Percentiles rank a stretch among this genome's conserved stretches.
Conservation (phyloP, 176 grass and related monocot genomes). For the Carex pumila region DNA sequence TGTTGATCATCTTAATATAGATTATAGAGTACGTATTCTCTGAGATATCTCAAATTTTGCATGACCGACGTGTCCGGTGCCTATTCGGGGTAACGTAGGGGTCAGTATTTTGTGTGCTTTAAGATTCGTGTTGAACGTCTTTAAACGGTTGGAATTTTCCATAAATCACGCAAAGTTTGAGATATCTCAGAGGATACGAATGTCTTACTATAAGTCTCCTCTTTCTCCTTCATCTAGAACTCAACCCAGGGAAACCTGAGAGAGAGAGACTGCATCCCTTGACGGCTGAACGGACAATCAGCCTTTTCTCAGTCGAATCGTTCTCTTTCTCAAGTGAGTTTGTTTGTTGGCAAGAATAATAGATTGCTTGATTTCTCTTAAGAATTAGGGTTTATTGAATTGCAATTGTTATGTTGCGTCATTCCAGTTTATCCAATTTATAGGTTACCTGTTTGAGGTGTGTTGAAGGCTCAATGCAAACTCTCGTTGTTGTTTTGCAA, state of each 20-base stretch:
- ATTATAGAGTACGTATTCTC: neutral
- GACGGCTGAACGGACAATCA: too few species aligned
- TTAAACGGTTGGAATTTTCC: too few species aligned
- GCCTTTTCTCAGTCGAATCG: too few species aligned
- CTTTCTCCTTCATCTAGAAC: neutral
- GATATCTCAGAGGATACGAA: too few species aligned
- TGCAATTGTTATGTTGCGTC: neutral
- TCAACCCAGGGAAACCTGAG: neutral
- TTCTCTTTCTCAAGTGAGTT: slow-evolving; percentile 21
- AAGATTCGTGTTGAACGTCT: too few species aligned
- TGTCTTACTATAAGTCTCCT: too few species aligned
- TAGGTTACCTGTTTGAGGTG: neutral
- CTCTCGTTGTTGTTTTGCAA: neutral
- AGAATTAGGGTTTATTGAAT: neutral
- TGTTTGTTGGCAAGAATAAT: neutral
- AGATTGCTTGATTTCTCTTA: neutral
- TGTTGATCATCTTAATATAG: neutral
- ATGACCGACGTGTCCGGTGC: too few species aligned
- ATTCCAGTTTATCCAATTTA: neutral
- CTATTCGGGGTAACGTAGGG: too few species aligned
- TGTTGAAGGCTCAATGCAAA: neutral
- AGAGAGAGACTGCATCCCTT: neutral
- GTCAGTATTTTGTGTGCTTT: too few species aligned
- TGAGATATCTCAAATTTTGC: too few species aligned
- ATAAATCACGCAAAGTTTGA: too few species aligned